phyloP scores from a whole-genome alignment of 2,329 filamentous ascomycete genomes.

The Colletotrichum shisoi region DNA sequence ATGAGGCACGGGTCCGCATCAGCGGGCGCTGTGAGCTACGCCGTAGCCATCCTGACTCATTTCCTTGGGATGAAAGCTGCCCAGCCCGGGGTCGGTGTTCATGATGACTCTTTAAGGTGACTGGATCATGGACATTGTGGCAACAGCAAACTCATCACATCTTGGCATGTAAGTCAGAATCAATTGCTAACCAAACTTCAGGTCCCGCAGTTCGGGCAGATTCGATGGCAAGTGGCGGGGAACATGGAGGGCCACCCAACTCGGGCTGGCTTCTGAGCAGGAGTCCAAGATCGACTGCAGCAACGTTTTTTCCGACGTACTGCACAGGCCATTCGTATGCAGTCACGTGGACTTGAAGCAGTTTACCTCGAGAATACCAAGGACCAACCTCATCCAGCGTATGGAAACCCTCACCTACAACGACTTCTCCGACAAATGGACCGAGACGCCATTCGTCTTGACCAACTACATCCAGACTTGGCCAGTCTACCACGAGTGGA shows the following conservation, averaged over 20 bases:
- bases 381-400: slow-evolving; percentile 74
- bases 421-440: slow-evolving; percentile 80
- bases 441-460: slow-evolving; percentile 83
- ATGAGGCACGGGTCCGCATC: background rate
- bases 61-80: background rate
- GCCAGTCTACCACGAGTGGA: slow-evolving; percentile 81
- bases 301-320: slow-evolving; percentile 85
- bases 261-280: slow-evolving; percentile 62
- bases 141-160: background rate
- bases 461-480: slow-evolving; percentile 82
- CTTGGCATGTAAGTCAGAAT: slow-evolving; percentile 9
- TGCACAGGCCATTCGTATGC: slow-evolving; percentile 91
- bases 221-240: slow-evolving; percentile 70
- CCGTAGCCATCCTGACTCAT: background rate
- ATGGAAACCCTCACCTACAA: slow-evolving; percentile 72
- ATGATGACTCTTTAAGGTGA: background rate
- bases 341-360: slow-evolving; percentile 74
- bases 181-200: slow-evolving; percentile 26
- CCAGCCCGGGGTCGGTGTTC: background rate
- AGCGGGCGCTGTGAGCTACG: slow-evolving; percentile 2
- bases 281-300: slow-evolving; percentile 72
- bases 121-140: background rate
- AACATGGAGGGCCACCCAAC: slow-evolving; percentile 82
- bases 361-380: slow-evolving; percentile 76
- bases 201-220: slow-evolving; percentile 41